Evolutionary conservation across 192 early-diverging fungal species (phyloP), one percentile per base, ranked within the genome.

Genomic region (Backusella luteola): DNA sequence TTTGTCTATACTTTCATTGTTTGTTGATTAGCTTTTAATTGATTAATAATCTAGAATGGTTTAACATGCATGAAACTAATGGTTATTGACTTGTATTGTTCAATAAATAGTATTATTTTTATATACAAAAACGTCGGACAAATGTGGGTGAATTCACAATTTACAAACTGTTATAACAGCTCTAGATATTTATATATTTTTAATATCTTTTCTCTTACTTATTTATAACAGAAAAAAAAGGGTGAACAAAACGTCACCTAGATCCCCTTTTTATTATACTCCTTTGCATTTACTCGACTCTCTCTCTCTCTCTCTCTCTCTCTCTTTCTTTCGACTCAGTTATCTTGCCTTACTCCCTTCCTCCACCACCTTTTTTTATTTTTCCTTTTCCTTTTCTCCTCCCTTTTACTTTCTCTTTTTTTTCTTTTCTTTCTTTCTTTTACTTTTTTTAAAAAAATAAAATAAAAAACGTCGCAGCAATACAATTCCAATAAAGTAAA

Each of bases 81-180:
- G 19, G 0, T 49, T 49, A n/a, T n/a, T 49, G 46, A n/a, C 6
- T 49, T 49, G 15, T 49, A n/a, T 49, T 0, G 6, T 49, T 4
- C 19, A 49, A 49, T 49, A 49, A 4, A 49, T 49, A n/a, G 5
- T 6, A 49, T 49, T 49, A 6, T 49, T 49, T n/a, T 49, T 49
- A 49, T 49, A 49, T 59, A 59, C 23, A 59, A 11, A 59, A 59
- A 21, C 53, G 29, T 7, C 53, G 53, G 53, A 59, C 2, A 59
- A 59, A 59, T 59, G 53, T 59, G 53, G 53, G 53, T 26, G 53
- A 59, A 59, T 59, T 59, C 53, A 59, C 23, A 59, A 59, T 49
- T 26, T 59, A 59, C 23, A 59, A 9, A 21, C 53, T 26, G 8
- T 59, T 26, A 59, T 59, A 59, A 26, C 53, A 59, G 9, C 11